A percentile compares a stretch with the other conserved stretches of the same genome.
These are phyloP conservation scores for Beta vulgaris DNA, from an alignment of 148 eudicot species.

Conservation along the genomic window DNA sequence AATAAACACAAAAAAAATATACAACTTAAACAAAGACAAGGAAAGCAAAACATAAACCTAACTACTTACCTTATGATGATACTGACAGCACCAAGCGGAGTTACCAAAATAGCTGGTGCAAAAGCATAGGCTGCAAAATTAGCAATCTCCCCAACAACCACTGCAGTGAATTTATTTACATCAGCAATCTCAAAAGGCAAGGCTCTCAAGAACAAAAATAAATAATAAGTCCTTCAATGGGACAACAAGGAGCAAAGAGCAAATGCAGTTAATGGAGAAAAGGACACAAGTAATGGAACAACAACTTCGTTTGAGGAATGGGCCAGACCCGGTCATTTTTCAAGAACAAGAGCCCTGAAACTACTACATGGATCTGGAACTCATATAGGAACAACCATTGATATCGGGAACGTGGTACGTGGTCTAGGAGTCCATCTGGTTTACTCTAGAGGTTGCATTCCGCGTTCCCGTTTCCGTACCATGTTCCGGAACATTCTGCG, in stretches of 20 bases:
- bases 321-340: too few species aligned
- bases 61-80: conserved; percentile 77
- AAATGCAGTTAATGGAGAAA: neutral
- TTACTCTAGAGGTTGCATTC: too few species aligned
- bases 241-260: neutral
- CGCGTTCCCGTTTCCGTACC: too few species aligned
- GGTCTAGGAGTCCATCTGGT: too few species aligned
- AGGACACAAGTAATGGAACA: neutral
- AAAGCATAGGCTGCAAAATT: conserved; percentile 91
- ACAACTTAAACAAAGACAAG: neutral
- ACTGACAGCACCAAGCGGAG: conserved; percentile 92
- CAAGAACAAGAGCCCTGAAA: too few species aligned
- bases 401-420: too few species aligned
- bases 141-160: conserved; percentile 84
- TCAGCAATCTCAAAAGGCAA: conserved; percentile 2
- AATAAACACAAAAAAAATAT: conserved; percentile 18
- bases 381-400: conserved; percentile 5
- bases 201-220: neutral
- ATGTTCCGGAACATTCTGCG: too few species aligned
- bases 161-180: conserved; percentile 32
- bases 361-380: too few species aligned
- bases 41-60: neutral
- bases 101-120: conserved; percentile 88
- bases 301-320: too few species aligned
- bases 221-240: neutral